These are phyloP conservation scores for Puccinia brachypodii DNA, from an alignment of 1,284 basidiomycete genomes.

Conservation along the genomic window DNA sequence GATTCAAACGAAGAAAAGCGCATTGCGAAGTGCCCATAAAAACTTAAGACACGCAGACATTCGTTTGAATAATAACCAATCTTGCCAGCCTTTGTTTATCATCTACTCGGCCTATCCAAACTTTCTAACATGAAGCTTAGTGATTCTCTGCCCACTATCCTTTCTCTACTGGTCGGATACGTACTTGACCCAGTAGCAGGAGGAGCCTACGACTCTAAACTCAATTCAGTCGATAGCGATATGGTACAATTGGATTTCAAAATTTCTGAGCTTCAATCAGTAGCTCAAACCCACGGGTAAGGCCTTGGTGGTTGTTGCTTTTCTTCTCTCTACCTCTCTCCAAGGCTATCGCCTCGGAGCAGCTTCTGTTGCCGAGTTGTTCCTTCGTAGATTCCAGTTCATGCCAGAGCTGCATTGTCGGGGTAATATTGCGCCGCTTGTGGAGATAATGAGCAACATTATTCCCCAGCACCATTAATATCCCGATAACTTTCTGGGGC, in stretches of 20 bases:
- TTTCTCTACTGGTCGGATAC: constrained; percentile 11
- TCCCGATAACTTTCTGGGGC: not conserved
- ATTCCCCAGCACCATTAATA: not conserved
- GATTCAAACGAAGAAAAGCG: not conserved
- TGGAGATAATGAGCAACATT: not conserved
- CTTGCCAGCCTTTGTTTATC: constrained; percentile 11
- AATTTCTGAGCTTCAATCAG: constrained; percentile 11
- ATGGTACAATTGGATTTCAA: constrained; percentile 17
- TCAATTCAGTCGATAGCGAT: constrained; percentile 8
- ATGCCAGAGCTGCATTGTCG: not conserved
- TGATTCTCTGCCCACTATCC: not conserved
- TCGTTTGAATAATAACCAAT: not conserved
- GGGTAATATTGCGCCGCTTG: not conserved
- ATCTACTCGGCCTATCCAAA: not conserved
- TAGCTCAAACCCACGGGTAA: constrained; percentile 5
- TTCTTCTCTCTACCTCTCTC: not conserved
- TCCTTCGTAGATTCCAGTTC: not conserved
- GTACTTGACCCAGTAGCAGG: not conserved
- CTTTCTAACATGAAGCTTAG: constrained; percentile 11
- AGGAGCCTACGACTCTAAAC: constrained; percentile 16
- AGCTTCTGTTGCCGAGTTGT: not conserved
- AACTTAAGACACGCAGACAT: not conserved
- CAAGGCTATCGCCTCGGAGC: not conserved
- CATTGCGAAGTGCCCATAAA: not conserved
- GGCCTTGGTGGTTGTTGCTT: not conserved